Conservation (phyloP, 805 yeast genomes). For the Candida manassasensis region DNA sequence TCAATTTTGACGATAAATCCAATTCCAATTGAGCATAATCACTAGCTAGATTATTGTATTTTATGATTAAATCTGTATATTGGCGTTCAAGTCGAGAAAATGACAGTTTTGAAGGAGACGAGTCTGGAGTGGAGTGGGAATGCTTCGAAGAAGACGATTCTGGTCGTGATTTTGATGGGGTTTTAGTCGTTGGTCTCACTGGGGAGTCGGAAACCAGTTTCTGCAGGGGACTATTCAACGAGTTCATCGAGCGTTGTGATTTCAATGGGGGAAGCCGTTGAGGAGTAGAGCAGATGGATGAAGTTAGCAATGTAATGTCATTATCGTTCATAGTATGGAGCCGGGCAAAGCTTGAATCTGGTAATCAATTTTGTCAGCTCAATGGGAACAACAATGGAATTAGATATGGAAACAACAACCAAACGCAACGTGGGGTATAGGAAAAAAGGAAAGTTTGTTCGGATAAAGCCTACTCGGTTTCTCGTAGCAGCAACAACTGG, state of each 20-base stretch:
- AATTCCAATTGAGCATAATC: conserved; percentile 29
- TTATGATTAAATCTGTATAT: conserved; percentile 30
- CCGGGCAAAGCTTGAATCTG: too few relatives aligned
- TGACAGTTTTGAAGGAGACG: neutral
- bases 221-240: conserved; percentile 8
- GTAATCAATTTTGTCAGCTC: too few relatives aligned
- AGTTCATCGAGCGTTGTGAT: conserved; percentile 11
- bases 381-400: too few relatives aligned
- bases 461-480: too few relatives aligned
- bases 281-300: conserved; percentile 2
- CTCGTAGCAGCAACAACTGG: too few relatives aligned
- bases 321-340: neutral
- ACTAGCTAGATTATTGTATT: conserved; percentile 17
- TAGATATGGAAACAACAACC: too few relatives aligned
- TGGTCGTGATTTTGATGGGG: neutral
- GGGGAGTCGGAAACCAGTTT: neutral
- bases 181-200: neutral
- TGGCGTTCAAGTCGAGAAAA: conserved; percentile 11
- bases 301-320: conserved; percentile 1
- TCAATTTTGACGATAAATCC: conserved; percentile 23
- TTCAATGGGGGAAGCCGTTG: conserved; percentile 9
- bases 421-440: too few relatives aligned
- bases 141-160: conserved; percentile 1
- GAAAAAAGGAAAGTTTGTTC: too few relatives aligned
- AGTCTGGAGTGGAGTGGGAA: neutral